Base-by-base conservation (phyloP, 805 yeast genomes). In the Candida chilensis region DNA sequence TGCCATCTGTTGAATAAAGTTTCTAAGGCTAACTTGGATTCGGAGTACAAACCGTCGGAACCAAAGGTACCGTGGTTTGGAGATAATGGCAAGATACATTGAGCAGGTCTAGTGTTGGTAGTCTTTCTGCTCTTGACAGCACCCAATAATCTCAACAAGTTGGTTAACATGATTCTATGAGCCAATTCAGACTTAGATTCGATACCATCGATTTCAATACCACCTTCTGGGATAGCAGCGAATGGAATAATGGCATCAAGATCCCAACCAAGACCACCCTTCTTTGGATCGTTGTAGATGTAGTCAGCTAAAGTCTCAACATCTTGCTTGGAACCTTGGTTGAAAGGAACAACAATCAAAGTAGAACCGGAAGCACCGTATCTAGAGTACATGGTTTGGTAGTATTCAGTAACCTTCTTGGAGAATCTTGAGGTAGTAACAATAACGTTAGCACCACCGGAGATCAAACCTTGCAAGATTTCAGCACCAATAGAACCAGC, bases 31-130 rank as follows among this genome's bases (percentile, higher is more conserved):
- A 90, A 67, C 72, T 92, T 92, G 37, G 97, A 90, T 69, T 92
- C 99, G 15, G 97, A 88, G 71, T 92, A 92, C 54, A 92, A 69
- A 64, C 99, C 99, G 54, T 92, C 99, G 43, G 84, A 82, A 54
- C 99, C 99, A 47, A 92, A 92, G 34, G 96, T 87, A 59, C 99
- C 99, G 55, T 92, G 99, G 67, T 92, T 92, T 47, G 99, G 98
- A 46, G 97, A 90, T 57, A 92, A 67, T 47, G 99, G 99, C 51
- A 92, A 70, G 45, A 92, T 75, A 41, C 87, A 94, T 67, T 92
- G 97, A 36, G 98, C 97, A 29, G 99, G 99, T 62, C 99, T 81
- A 25, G 98, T 92, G 57, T 82, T 94, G 30, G 77, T 66, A 44
- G 73, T 72, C 66, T 92, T 92, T 54, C 83, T 83, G 36, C 76